Conservation (phyloP, 495 filamentous ascomycete species). For the Wilcoxina mikolae region DNA sequence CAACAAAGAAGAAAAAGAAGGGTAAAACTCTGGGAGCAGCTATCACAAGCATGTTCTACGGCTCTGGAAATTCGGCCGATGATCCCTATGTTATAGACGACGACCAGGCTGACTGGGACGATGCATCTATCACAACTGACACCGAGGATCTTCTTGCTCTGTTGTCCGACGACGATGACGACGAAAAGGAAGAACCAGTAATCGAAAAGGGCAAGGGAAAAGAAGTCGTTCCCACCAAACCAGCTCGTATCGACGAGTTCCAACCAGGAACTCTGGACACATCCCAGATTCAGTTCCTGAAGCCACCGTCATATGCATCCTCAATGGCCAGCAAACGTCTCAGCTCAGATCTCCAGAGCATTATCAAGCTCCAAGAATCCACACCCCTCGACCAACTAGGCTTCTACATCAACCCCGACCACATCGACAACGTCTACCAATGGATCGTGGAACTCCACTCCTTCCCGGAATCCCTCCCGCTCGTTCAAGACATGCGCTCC, state of each 20-base stretch:
- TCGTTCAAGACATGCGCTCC: conserved; percentile 60
- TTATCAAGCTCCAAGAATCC: conserved; percentile 48
- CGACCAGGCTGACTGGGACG: conserved; percentile 14
- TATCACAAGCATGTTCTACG: conserved; percentile 7
- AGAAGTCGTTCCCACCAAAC: not conserved
- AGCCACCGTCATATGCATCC: conserved; percentile 56
- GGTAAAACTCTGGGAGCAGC: not conserved
- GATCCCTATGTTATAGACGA: conserved; percentile 7
- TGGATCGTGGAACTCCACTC: conserved; percentile 88
- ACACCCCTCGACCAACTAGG: conserved; percentile 57
- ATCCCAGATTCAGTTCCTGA: conserved; percentile 41
- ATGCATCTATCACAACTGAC: conserved; percentile 21
- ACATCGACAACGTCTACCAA: conserved; percentile 62
- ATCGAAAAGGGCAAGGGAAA: not conserved
- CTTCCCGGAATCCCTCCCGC: conserved; percentile 52
- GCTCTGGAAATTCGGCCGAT: conserved; percentile 1
- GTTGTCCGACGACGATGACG: conserved; percentile 25
- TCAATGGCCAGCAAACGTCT: conserved; percentile 46
- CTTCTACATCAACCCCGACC: conserved; percentile 54
- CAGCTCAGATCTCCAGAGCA: conserved; percentile 43
- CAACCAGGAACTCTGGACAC: conserved; percentile 47
- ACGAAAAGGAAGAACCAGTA: conserved; percentile 9
- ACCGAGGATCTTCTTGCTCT: conserved; percentile 25
- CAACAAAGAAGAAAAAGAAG: conserved; percentile 13
- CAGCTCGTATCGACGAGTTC: conserved; percentile 37